Conservation (phyloP, 2,329 filamentous ascomycete species). For the Fusarium sp. region DNA sequence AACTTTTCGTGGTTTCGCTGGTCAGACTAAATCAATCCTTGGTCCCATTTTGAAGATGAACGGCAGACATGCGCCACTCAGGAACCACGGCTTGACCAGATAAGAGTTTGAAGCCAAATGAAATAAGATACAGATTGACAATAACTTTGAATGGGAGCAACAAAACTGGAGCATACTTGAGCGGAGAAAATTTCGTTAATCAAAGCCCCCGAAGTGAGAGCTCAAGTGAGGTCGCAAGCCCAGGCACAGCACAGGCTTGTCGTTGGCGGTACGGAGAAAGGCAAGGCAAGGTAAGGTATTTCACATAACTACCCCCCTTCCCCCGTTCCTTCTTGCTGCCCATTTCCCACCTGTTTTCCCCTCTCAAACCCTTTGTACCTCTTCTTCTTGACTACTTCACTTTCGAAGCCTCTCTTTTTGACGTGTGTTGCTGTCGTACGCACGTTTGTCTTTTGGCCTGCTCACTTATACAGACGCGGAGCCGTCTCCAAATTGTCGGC, state of each 20-base stretch:
- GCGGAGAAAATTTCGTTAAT: constrained; percentile 32
- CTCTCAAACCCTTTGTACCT: constrained; percentile 31
- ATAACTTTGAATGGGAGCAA: not conserved
- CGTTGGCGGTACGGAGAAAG: constrained; percentile 36
- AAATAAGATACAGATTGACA: not conserved
- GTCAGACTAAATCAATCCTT: constrained; percentile 23
- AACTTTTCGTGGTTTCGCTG: not conserved
- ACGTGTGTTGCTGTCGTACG: constrained; percentile 36
- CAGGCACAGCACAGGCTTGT: constrained; percentile 31
- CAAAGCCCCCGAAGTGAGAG: constrained; percentile 24
- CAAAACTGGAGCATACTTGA: constrained; percentile 11
- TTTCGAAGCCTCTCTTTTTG: constrained; percentile 14
- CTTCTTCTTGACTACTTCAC: constrained; percentile 24
- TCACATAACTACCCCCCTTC: constrained; percentile 52
- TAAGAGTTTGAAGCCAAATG: not conserved
- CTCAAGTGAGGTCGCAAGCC: constrained; percentile 32
- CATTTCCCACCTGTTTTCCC: constrained; percentile 42
- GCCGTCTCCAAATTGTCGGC: constrained; percentile 31
- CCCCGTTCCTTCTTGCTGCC: constrained; percentile 46
- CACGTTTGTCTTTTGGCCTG: constrained; percentile 15
- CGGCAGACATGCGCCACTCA: constrained; percentile 5
- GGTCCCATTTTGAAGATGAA: constrained; percentile 20
- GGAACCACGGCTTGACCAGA: not conserved
- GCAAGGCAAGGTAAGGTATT: constrained; percentile 40
- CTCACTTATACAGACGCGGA: constrained; percentile 41